Evolutionary conservation across 805 yeast genomes (phyloP).

Genomic region (Starmerella davenportii): DNA sequence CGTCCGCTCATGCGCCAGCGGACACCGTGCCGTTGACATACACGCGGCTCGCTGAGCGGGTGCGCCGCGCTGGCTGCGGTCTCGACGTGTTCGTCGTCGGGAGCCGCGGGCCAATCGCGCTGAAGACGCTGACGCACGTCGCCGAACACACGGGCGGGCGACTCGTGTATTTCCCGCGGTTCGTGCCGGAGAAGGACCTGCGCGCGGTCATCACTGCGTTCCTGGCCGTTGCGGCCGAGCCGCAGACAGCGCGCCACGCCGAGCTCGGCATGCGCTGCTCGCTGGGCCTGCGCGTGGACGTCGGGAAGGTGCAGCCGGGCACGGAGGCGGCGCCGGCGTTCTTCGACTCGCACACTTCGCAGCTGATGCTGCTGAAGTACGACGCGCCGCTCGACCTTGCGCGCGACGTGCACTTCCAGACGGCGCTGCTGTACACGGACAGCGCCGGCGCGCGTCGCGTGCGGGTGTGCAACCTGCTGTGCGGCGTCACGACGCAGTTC

Average conservation of each 20-base stretch:
- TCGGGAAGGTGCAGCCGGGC: conserved; percentile 45
- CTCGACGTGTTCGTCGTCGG: conserved; percentile 60
- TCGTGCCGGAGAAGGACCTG: conserved; percentile 53
- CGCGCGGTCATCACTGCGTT: conserved; percentile 39
- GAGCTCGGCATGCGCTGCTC: conserved; percentile 75
- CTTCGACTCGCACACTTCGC: conserved; percentile 40
- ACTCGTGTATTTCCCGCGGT: conserved; percentile 46
- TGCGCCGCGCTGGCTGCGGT: conserved; percentile 44
- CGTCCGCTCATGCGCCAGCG: background rate
- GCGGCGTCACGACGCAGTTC: conserved; percentile 59
- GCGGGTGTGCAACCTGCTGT: conserved; percentile 67
- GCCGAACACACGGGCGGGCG: conserved; percentile 55
- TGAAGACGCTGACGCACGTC: conserved; percentile 53
- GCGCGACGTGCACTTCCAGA: conserved; percentile 79
- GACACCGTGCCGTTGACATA: conserved; percentile 36
- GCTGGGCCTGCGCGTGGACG: conserved; percentile 56
- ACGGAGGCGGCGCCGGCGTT: conserved; percentile 34
- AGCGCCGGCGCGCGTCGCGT: conserved; percentile 57
- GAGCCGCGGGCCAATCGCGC: conserved; percentile 39
- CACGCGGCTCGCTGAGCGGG: conserved; percentile 38
- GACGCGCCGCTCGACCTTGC: conserved; percentile 52
- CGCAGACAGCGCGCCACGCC: conserved; percentile 51
- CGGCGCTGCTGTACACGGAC: conserved; percentile 61
- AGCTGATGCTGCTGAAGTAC: conserved; percentile 55
- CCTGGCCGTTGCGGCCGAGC: conserved; percentile 3